Conservation (phyloP, 2,329 filamentous ascomycete genomes). For the Stagonosporopsis vannaccii region DNA sequence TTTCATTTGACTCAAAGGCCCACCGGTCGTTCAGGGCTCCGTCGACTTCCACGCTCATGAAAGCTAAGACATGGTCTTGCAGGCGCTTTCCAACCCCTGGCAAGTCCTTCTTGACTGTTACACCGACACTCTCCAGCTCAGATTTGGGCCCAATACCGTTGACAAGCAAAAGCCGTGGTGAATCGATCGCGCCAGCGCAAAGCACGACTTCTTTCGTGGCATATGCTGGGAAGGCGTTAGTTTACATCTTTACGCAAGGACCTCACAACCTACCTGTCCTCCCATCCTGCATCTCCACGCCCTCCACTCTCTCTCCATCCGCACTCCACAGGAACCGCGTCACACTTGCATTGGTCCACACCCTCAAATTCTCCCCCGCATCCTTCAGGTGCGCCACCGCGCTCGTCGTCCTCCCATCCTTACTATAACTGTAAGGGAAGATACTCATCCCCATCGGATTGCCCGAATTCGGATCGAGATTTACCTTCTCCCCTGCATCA, state of each 20-base stretch:
- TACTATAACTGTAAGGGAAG: slow-evolving; percentile 48
- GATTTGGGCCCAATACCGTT: slow-evolving; percentile 57
- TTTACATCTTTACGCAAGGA: not conserved
- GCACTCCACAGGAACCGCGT: slow-evolving; percentile 31
- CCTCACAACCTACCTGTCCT: slow-evolving; percentile 36
- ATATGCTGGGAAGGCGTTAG: not conserved
- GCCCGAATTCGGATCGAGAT: slow-evolving; percentile 60
- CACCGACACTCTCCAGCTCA: slow-evolving; percentile 52
- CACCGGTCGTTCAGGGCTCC: slow-evolving; percentile 49
- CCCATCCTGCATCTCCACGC: slow-evolving; percentile 39
- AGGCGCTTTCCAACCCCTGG: slow-evolving; percentile 56
- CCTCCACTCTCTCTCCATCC: slow-evolving; percentile 37
- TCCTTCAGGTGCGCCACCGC: slow-evolving; percentile 48
- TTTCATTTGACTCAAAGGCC: slow-evolving; percentile 45
- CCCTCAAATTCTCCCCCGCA: slow-evolving; percentile 59
- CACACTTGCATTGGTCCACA: slow-evolving; percentile 60
- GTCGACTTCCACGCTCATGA: slow-evolving; percentile 56
- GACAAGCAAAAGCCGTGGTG: slow-evolving; percentile 54
- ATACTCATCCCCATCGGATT: slow-evolving; percentile 41
- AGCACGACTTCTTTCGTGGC: slow-evolving; percentile 46
- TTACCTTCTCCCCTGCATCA: slow-evolving; percentile 62
- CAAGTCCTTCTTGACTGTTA: slow-evolving; percentile 51
- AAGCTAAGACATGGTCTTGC: slow-evolving; percentile 55
- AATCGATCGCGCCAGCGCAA: slow-evolving; percentile 44
- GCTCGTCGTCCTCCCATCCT: slow-evolving; percentile 44